Evolutionary conservation across 805 yeast species (phyloP).

Genomic region (Starmerella floris): DNA sequence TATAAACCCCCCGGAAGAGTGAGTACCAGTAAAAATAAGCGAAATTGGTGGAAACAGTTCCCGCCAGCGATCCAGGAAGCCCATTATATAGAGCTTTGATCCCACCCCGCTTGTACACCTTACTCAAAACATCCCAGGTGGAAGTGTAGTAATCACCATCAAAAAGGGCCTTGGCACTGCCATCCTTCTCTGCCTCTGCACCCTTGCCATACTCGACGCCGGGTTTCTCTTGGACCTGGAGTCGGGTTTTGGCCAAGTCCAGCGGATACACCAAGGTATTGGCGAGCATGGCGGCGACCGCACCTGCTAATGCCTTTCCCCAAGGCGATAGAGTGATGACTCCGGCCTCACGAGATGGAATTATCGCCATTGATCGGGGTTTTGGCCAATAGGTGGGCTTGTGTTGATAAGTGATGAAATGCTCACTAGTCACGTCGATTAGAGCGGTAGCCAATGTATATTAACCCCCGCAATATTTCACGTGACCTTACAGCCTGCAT

Average conservation of each 20-base stretch:
- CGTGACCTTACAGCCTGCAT: neutral
- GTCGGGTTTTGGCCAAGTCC: constrained; percentile 61
- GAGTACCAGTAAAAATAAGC: constrained; percentile 84
- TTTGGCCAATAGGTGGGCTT: neutral
- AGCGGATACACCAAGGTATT: constrained; percentile 69
- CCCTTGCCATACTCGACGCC: constrained; percentile 10
- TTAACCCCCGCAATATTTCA: neutral
- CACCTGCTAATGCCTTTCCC: constrained; percentile 72
- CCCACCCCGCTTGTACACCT: constrained; percentile 47
- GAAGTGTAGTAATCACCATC: constrained; percentile 33
- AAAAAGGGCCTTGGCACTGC: neutral
- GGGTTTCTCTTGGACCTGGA: constrained; percentile 47
- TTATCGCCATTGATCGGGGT: constrained; percentile 14
- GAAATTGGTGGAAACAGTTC: constrained; percentile 65
- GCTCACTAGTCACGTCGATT: too few species aligned
- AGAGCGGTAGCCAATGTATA: neutral
- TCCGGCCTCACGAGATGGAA: constrained; percentile 11
- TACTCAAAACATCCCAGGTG: constrained; percentile 47
- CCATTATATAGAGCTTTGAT: constrained; percentile 62
- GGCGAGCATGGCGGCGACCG: constrained; percentile 68
- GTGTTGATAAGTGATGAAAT: neutral
- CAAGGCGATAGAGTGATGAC: constrained; percentile 35
- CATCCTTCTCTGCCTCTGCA: constrained; percentile 9
- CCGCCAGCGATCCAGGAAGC: constrained; percentile 48
- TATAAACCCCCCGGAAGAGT: constrained; percentile 45